Conservation (phyloP, 768 basidiomycete genomes). For the Lactarius indigo region DNA sequence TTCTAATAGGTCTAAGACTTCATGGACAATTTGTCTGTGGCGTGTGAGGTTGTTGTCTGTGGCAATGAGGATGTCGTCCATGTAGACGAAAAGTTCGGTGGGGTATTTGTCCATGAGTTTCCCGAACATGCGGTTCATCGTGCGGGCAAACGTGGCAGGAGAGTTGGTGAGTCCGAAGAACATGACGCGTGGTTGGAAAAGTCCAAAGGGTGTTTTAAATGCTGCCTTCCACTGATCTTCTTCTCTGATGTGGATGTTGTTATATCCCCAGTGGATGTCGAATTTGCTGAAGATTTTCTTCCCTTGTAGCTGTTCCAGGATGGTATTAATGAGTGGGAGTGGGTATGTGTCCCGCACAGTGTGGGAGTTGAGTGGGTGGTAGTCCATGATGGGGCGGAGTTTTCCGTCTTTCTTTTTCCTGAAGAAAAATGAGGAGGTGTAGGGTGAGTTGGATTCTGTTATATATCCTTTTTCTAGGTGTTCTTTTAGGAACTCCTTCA, state of each 20-base stretch:
- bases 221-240: too few species aligned
- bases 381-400: not conserved
- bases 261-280: too few species aligned
- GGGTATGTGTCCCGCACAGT: not conserved
- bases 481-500: not conserved
- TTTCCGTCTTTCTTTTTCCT: not conserved
- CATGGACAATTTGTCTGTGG: not conserved
- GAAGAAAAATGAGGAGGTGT: not conserved
- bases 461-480: not conserved
- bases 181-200: not conserved
- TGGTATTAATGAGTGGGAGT: not conserved
- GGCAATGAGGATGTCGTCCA: not conserved
- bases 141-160: too few species aligned
- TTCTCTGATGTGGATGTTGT: too few species aligned
- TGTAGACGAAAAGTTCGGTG: not conserved
- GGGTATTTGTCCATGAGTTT: not conserved
- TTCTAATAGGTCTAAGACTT: too few species aligned
- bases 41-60: not conserved
- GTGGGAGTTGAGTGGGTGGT: not conserved
- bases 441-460: not conserved
- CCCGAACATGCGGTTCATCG: too few species aligned
- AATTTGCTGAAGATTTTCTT: not conserved
- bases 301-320: not conserved
- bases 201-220: not conserved
- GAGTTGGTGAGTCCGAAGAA: too few species aligned